These are phyloP conservation scores for Cenchrus purpureus DNA, from an alignment of 176 grass and related monocot species.

Conservation along the genomic window DNA sequence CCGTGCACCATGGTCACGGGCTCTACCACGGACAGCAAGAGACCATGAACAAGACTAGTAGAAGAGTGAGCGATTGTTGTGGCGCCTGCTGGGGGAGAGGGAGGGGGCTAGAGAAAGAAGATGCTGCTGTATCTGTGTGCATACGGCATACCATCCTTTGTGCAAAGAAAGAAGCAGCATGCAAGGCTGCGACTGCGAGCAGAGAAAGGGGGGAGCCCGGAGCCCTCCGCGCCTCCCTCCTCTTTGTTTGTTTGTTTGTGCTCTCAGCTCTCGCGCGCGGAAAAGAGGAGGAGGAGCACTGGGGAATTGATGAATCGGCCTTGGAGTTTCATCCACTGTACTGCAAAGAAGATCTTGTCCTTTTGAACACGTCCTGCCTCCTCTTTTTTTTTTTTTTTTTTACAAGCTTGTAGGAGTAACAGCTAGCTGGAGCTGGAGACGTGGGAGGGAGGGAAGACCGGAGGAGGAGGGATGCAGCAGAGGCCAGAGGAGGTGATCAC, in stretches of 20 bases:
- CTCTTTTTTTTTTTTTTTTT: not conserved
- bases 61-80: not conserved
- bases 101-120: not conserved
- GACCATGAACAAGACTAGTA: not conserved
- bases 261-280: slow-evolving; percentile 33
- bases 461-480: slow-evolving; percentile 11
- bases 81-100: not conserved
- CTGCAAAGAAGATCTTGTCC: slow-evolving; percentile 83
- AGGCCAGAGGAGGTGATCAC: not conserved
- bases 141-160: slow-evolving; percentile 59
- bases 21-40: slow-evolving; percentile 36
- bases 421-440: slow-evolving; percentile 18
- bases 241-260: slow-evolving; percentile 41
- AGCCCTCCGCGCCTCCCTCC: not conserved
- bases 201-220: not conserved
- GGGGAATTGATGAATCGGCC: slow-evolving; percentile 61
- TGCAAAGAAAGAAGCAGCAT: slow-evolving; percentile 34
- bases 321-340: slow-evolving; percentile 78
- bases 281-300: slow-evolving; percentile 27
- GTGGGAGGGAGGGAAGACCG: slow-evolving; percentile 23
- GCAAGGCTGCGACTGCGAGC: slow-evolving; percentile 36
- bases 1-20: slow-evolving; percentile 55
- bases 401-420: slow-evolving; percentile 26
- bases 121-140: not conserved
- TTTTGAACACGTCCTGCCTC: slow-evolving; percentile 59